Evolutionary conservation across 139 green algal species (phyloP).

Genomic region (Coelastrella sp.): DNA sequence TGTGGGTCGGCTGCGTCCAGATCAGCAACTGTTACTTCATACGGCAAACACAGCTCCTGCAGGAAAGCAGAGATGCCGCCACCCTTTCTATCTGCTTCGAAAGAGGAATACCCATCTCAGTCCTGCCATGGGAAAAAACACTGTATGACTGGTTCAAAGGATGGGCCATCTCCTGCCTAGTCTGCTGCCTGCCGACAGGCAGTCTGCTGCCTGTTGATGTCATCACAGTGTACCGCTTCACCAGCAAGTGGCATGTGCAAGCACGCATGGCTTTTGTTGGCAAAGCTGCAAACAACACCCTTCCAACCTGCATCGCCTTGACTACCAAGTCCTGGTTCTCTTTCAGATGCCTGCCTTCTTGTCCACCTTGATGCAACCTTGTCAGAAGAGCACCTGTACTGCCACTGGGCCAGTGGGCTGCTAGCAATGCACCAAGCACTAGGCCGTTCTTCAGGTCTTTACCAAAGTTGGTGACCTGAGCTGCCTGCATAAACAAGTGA

Average conservation of each 20-base stretch:
- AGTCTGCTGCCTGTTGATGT: too few species aligned
- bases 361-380: slow-evolving; percentile 32
- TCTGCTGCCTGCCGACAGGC: too few species aligned
- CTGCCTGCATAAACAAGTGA: slow-evolving; percentile 3
- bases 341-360: slow-evolving; percentile 21
- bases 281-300: too few species aligned
- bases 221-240: too few species aligned
- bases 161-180: too few species aligned
- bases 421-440: slow-evolving; percentile 73
- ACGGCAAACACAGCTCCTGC: slow-evolving; percentile 69
- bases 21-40: slow-evolving; percentile 63
- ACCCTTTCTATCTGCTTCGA: too few species aligned
- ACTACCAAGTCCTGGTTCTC: slow-evolving; percentile 73
- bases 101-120: too few species aligned
- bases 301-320: slow-evolving; percentile 58
- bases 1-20: slow-evolving; percentile 57
- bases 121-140: too few species aligned
- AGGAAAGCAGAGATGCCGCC: not conserved
- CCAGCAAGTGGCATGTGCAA: too few species aligned
- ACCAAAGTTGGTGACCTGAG: slow-evolving; percentile 68
- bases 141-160: too few species aligned
- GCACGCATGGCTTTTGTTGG: too few species aligned
- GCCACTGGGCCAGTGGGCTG: slow-evolving; percentile 72
- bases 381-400: not conserved
- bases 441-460: slow-evolving; percentile 69